Percentiles rank a stretch among this genome's conserved stretches.
Conservation (phyloP, 768 basidiomycete genomes). For the Boletus reticuloceps region DNA sequence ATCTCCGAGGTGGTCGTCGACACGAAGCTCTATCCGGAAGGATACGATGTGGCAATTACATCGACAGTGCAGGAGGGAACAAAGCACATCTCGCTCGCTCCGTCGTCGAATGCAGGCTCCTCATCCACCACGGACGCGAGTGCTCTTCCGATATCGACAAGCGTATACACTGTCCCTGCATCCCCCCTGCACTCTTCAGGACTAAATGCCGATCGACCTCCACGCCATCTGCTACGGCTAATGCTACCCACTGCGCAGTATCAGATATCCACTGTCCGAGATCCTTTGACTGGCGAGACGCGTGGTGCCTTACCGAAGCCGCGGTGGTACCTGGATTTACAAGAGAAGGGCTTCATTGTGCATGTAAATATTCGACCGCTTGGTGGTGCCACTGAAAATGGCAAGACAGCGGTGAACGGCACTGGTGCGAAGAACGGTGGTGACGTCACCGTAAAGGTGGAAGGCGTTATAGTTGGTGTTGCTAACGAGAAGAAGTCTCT, state of each 20-base stretch:
- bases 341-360: constrained; percentile 58
- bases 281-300: constrained; percentile 76
- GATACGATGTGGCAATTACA: constrained; percentile 56
- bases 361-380: constrained; percentile 57
- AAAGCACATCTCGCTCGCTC: constrained; percentile 36
- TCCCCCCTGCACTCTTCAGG: constrained; percentile 79
- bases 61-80: constrained; percentile 43
- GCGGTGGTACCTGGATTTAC: constrained; percentile 67
- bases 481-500: constrained; percentile 75
- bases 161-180: constrained; percentile 74
- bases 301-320: constrained; percentile 61
- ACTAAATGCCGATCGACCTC: constrained; percentile 48
- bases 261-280: constrained; percentile 69
- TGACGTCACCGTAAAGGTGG: constrained; percentile 28
- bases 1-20: constrained; percentile 81
- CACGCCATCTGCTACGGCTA: constrained; percentile 74
- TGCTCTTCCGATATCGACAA: constrained; percentile 53
- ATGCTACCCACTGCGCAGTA: constrained; percentile 82
- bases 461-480: constrained; percentile 43
- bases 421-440: constrained; percentile 6
- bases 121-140: background rate
- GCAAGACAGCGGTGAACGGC: constrained; percentile 1
- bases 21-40: constrained; percentile 73
- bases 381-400: constrained; percentile 14
- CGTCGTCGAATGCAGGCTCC: background rate